A percentile compares a stretch with the other conserved stretches of the same genome.
These are phyloP conservation scores for Tolypocladium ovalisporum DNA, from an alignment of 2,329 filamentous ascomycete species.

Conservation along the genomic window DNA sequence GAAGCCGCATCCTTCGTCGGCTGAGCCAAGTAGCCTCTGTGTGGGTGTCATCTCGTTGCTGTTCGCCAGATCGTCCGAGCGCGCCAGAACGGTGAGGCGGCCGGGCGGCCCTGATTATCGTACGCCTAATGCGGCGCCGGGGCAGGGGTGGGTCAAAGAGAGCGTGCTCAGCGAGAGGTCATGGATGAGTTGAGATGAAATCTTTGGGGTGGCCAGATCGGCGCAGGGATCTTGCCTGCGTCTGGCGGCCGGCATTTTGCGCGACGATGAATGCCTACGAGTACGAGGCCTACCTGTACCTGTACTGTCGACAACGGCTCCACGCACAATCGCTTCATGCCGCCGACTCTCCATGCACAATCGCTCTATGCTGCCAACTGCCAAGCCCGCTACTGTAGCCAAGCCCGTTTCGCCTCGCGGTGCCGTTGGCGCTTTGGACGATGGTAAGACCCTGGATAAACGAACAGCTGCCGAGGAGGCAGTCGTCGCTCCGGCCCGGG, in stretches of 20 bases:
- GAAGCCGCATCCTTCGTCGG: not conserved
- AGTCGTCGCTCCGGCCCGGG: not conserved
- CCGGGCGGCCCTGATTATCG: not conserved
- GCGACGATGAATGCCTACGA: too few species aligned
- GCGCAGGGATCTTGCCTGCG: slow-evolving; percentile 4
- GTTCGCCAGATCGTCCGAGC: not conserved
- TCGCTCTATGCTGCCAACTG: not conserved
- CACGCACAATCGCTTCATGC: too few species aligned
- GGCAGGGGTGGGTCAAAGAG: not conserved
- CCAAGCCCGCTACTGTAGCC: not conserved
- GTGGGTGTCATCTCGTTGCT: not conserved
- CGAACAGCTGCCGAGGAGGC: not conserved
- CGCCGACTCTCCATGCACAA: too few species aligned
- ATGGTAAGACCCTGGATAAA: not conserved
- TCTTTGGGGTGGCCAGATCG: slow-evolving; percentile 4
- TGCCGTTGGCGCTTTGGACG: not conserved
- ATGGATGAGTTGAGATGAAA: slow-evolving; percentile 7
- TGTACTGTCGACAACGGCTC: not conserved
- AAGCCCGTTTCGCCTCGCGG: not conserved
- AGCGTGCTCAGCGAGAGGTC: not conserved
- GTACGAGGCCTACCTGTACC: too few species aligned
- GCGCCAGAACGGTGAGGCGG: not conserved
- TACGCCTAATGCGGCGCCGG: not conserved
- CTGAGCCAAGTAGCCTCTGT: not conserved
- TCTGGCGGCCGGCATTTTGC: not conserved